Evolutionary conservation across 176 grass and related monocot species (phyloP), one percentile per base, ranked within the genome.

Genomic region (Stipa capillata): DNA sequence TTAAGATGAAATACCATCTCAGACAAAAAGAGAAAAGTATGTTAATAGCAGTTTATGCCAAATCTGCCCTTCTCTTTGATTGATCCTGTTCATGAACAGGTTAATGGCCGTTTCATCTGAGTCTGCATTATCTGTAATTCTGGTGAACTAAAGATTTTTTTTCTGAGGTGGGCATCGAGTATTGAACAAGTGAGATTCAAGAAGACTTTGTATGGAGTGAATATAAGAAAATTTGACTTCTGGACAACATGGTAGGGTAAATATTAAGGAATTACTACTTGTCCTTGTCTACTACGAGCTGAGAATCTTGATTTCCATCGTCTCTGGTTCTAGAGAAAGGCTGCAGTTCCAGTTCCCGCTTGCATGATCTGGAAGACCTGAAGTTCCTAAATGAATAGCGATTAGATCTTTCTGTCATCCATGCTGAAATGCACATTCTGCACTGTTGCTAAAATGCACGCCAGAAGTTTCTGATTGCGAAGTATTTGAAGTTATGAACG

Each of bases 261-360:
- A 57, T 6, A 15, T 44, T 16, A 60, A 78, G 36, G 7, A 59
- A 42, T 28, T 63, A 47, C 31, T 83, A 88, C 61, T 87, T 55
- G 55, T 77, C 73, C 64, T 88, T 73, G 47, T 74, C 58, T 56
- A 17, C 17, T 25, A 23, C 12, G 33, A 44, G 37, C 34, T 24
- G 56, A 18, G 15, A 40, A 24, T 58, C 65, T 65, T 72, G 65
- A 65, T 66, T 65, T 62, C 3, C 58, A 65, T 31, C 15, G 8
- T 39, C 58, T 40, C 7, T 78, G 17, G 32, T 57, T 31, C 37
- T 21, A 4, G 47, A 24, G 24, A 67, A 69, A 31, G 80, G 56
- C 21, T 79, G 74, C n/a, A 88, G 24, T 40, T 88, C 86, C 73
- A 83, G 31, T 83, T 79, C 79, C 16, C 54, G 57, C 23, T 88